Evolutionary conservation across 2,329 filamentous ascomycete genomes (phyloP).

Genomic region (Fusarium sp.): DNA sequence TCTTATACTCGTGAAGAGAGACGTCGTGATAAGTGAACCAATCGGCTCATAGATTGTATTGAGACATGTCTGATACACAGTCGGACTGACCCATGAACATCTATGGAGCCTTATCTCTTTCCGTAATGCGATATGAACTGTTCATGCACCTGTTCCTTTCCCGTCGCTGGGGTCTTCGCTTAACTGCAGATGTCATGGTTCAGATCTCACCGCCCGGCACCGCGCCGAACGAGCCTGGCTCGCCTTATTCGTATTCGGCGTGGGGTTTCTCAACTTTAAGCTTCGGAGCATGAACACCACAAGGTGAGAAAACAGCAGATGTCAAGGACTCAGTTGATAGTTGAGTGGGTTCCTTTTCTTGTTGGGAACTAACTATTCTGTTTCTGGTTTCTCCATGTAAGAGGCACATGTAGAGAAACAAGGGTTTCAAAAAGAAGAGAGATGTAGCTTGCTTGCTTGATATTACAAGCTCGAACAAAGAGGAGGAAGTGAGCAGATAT

Average conservation of each 20-base stretch:
- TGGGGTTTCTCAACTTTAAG: neutral
- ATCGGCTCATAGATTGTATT: neutral
- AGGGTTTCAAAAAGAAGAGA: slow-evolving; percentile 7
- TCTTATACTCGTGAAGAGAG: neutral
- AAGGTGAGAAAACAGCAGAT: neutral
- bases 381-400: neutral
- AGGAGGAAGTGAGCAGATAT: slow-evolving; percentile 33
- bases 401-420: neutral
- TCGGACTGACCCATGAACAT: too few species aligned
- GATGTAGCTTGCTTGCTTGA: slow-evolving; percentile 24
- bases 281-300: neutral
- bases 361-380: slow-evolving; percentile 1
- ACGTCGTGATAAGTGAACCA: neutral
- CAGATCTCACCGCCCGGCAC: slow-evolving; percentile 21
- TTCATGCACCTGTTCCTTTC: too few species aligned
- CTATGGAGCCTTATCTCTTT: too few species aligned
- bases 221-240: neutral
- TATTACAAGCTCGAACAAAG: slow-evolving; percentile 38
- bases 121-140: too few species aligned
- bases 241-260: slow-evolving; percentile 22
- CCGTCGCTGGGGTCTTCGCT: neutral
- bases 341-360: slow-evolving; percentile 3
- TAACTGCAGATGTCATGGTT: neutral
- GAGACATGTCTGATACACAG: neutral
- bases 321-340: neutral